Conservation (phyloP, 805 yeast species). For the Kodamaea sagamina region DNA sequence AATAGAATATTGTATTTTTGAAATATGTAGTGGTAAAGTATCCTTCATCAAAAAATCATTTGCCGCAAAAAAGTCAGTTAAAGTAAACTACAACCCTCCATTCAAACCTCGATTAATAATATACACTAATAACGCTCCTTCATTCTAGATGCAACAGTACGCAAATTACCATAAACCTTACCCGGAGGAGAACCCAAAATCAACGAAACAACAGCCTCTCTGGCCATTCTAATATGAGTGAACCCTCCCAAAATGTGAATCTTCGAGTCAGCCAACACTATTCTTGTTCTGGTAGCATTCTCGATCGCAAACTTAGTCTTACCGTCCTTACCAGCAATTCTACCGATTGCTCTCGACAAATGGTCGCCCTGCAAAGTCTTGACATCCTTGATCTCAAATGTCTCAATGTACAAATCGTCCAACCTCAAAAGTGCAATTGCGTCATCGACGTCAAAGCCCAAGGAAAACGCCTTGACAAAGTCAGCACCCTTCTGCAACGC, state of each 20-base stretch:
- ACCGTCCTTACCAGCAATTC: slow-evolving; percentile 99
- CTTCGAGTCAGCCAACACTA: slow-evolving; percentile 94
- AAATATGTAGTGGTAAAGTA: too few relatives aligned
- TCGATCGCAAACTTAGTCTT: slow-evolving; percentile 98
- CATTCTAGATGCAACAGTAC: slow-evolving; percentile 95
- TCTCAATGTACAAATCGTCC: slow-evolving; percentile 95
- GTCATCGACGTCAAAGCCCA: slow-evolving; percentile 97
- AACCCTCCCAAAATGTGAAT: slow-evolving; percentile 97
- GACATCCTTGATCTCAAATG: slow-evolving; percentile 95
- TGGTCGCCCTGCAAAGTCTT: slow-evolving; percentile 95
- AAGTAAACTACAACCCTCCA: not conserved
- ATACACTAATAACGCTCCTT: slow-evolving; percentile 79
- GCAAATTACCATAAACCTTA: slow-evolving; percentile 93
- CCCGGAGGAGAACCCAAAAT: slow-evolving; percentile 99
- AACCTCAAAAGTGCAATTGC: slow-evolving; percentile 91
- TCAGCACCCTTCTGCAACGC: slow-evolving; percentile 98
- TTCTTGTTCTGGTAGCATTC: slow-evolving; percentile 97
- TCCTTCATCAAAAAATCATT: too few relatives aligned
- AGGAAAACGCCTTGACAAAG: slow-evolving; percentile 89
- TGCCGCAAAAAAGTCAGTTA: too few relatives aligned
- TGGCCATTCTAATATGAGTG: slow-evolving; percentile 96
- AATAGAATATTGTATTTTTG: too few relatives aligned
- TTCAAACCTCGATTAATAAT: not conserved
- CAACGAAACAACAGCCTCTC: slow-evolving; percentile 92
- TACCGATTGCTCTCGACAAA: slow-evolving; percentile 96